These are phyloP conservation scores for Pogostemon cablin DNA, from an alignment of 257 asterid genomes.

Conservation along the genomic window DNA sequence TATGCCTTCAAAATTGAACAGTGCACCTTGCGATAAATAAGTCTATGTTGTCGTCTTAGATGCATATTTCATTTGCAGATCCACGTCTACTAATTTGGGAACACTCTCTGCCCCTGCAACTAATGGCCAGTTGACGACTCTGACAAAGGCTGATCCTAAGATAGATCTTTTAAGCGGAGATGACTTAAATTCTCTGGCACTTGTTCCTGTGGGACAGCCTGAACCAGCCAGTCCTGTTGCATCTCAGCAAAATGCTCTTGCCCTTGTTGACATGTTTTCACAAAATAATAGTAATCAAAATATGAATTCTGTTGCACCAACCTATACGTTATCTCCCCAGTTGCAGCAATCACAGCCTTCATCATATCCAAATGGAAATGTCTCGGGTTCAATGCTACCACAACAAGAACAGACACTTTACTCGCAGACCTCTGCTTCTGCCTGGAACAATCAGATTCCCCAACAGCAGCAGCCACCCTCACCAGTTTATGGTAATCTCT, in stretches of 20 bases:
- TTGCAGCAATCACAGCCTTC: slow-evolving; percentile 64
- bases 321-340: slow-evolving; percentile 59
- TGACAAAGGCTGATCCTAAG: slow-evolving; percentile 54
- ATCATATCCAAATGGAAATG: slow-evolving; percentile 60
- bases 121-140: slow-evolving; percentile 56
- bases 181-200: slow-evolving; percentile 70
- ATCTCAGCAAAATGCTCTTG: slow-evolving; percentile 87
- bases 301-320: slow-evolving; percentile 54
- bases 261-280: slow-evolving; percentile 88
- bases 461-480: slow-evolving; percentile 79
- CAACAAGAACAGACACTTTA: slow-evolving; percentile 59
- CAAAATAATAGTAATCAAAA: slow-evolving; percentile 47
- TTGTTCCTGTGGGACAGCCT: slow-evolving; percentile 84
- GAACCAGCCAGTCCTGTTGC: slow-evolving; percentile 68
- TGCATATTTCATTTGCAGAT: slow-evolving; percentile 45
- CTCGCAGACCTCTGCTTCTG: slow-evolving; percentile 55
- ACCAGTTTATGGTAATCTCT: slow-evolving; percentile 64
- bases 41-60: not conserved
- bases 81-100: slow-evolving; percentile 64
- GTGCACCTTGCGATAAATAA: not conserved
- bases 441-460: slow-evolving; percentile 66
- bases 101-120: slow-evolving; percentile 63
- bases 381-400: slow-evolving; percentile 46
- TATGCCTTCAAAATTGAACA: slow-evolving; percentile 14
- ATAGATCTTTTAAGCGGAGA: slow-evolving; percentile 98